phyloP scores from a whole-genome alignment of 2,329 filamentous ascomycete species.

The Fusarium sacchari region DNA sequence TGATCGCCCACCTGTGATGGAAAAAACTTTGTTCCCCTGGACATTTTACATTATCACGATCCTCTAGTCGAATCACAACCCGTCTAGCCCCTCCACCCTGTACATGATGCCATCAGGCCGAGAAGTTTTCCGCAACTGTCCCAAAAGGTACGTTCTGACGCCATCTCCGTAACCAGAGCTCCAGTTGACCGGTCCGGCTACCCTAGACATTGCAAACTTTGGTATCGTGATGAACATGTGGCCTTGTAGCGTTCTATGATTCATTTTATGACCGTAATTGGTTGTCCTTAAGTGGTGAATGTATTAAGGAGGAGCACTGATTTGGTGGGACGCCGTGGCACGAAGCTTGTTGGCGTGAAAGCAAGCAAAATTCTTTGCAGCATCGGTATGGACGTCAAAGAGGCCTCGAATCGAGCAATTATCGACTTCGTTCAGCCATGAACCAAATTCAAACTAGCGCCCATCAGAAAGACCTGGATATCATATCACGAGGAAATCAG shows the following conservation, averaged over 20 bases:
- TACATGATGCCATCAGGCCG: constrained; percentile 36
- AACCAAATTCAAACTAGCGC: constrained; percentile 11
- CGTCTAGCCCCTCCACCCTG: constrained; percentile 17
- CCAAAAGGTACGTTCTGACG: constrained; percentile 37
- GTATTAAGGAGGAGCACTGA: too few species aligned
- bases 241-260: neutral
- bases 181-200: constrained; percentile 33
- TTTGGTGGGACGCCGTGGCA: neutral
- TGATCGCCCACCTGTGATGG: neutral
- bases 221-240: neutral
- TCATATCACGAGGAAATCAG: constrained; percentile 14
- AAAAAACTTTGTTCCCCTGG: constrained; percentile 33
- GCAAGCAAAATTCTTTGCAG: neutral
- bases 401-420: neutral
- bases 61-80: constrained; percentile 34
- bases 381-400: neutral
- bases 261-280: neutral
- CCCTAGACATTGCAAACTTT: constrained; percentile 7
- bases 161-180: constrained; percentile 31
- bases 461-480: constrained; percentile 6
- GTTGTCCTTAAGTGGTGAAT: neutral
- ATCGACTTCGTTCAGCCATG: neutral
- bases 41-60: constrained; percentile 17
- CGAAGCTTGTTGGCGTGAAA: neutral
- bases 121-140: constrained; percentile 18